Evolutionary conservation across 805 yeast genomes (phyloP), one percentile per base, ranked within the genome.

Genomic region (Cyberlindnera japonica): DNA sequence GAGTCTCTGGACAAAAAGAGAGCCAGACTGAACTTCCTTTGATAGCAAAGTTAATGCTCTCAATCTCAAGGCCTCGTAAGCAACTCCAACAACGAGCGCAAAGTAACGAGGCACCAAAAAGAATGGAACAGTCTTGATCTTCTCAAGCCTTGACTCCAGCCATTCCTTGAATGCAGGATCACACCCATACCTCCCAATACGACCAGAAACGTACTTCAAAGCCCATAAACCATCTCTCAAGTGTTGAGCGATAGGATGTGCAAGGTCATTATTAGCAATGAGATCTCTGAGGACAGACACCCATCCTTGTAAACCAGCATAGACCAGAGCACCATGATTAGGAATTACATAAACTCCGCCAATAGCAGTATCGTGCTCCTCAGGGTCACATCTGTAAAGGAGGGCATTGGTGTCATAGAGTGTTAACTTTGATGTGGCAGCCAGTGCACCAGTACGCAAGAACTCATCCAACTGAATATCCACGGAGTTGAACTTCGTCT

Each of bases 271-370:
- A 29, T 67, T 64, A 57, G 71, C 68, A 18, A 89, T 80, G 3
- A 88, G 74, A 21, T 67, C 59, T 41, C 76, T 72, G 49, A 91
- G 62, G 1, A 79, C 81, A 0, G 87, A 69, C 33, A 80, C 75
- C 95, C 96, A 91, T 2, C 99, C 98, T 61, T 88, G 95, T 17
- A 93, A 65, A 10, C 99, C 99, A 29, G 96, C 90, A 61, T 87
- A 91, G 0, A 79, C 83, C 33, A 90, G 65, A 13, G 68, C 67
- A 0, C 97, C 97, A 59, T 73, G 67, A 22, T 72, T 68, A 1
- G 98, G 97, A 34, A 91, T 70, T 35, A 64, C 59, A 62, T 93
- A 91, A 0, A 75, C 75, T 9, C 96, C 96, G 6, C 95, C 95
- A 17, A 63, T 72, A 49, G 90, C 77, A 11, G 79, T 74, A 57